phyloP scores from a whole-genome alignment of 495 filamentous ascomycete species.

The Podospora pseudoanserina region DNA sequence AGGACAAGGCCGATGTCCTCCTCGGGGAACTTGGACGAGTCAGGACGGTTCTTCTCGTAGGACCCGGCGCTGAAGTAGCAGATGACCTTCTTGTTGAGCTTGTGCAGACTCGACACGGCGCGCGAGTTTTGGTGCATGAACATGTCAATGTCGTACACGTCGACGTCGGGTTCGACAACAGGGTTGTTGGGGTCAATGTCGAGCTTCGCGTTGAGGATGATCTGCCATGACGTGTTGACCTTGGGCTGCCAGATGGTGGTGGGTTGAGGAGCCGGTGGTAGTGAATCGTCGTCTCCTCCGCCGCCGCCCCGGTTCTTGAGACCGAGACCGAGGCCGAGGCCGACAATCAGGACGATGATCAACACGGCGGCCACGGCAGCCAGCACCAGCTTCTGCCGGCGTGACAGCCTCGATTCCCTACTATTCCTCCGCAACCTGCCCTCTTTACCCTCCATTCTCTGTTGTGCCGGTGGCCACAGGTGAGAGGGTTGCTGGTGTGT shows the following conservation, averaged over 20 bases:
- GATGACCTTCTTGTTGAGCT: conserved; percentile 46
- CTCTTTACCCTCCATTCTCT: conserved; percentile 1
- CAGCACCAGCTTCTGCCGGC: conserved; percentile 16
- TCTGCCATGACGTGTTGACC: conserved; percentile 27
- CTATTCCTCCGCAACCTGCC: not conserved
- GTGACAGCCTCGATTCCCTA: conserved; percentile 5
- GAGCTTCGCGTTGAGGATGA: conserved; percentile 33
- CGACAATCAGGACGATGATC: conserved; percentile 20
- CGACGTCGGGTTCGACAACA: conserved; percentile 28
- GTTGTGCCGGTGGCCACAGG: not conserved
- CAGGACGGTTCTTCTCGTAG: conserved; percentile 53
- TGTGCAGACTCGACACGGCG: conserved; percentile 25
- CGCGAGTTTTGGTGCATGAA: conserved; percentile 25
- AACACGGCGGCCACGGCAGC: conserved; percentile 13
- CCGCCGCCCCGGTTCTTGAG: conserved; percentile 13
- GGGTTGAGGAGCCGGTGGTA: conserved; percentile 12
- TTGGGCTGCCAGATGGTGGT: conserved; percentile 24
- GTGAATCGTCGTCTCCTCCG: not conserved
- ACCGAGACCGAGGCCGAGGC: conserved; percentile 23
- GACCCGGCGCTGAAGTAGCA: conserved; percentile 73
- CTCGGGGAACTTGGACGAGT: conserved; percentile 49
- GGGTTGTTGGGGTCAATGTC: conserved; percentile 31
- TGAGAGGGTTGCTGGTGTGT: not conserved
- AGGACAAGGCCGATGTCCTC: conserved; percentile 53
- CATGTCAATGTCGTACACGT: conserved; percentile 32